A percentile compares a stretch with the other conserved stretches of the same genome.
These are phyloP conservation scores for Zymoseptoria brevis DNA, from an alignment of 2,329 filamentous ascomycete genomes.

Conservation along the genomic window DNA sequence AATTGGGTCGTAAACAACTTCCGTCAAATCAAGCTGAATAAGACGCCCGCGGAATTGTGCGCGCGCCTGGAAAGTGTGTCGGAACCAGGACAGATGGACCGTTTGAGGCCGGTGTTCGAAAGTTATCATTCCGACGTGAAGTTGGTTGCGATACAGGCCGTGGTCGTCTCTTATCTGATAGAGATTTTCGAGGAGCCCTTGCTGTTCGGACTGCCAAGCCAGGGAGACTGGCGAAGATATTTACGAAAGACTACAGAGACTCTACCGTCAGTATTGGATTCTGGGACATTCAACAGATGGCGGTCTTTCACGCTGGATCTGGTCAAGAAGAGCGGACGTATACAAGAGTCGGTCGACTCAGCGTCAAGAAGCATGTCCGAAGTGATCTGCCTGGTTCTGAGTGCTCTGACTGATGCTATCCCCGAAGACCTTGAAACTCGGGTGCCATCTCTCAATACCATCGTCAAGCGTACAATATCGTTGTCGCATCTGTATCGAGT, in stretches of 20 bases:
- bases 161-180: conserved; percentile 53
- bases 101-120: conserved; percentile 39
- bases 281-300: conserved; percentile 56
- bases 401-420: conserved; percentile 18
- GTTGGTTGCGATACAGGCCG: conserved; percentile 55
- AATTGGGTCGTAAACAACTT: conserved; percentile 69
- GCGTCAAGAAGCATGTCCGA: conserved; percentile 19
- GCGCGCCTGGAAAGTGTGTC: conserved; percentile 16
- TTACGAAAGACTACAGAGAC: conserved; percentile 18
- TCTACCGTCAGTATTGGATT: conserved; percentile 17
- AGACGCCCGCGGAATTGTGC: conserved; percentile 17
- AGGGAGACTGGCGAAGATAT: conserved; percentile 30
- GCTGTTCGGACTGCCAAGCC: conserved; percentile 53
- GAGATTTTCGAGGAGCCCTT: conserved; percentile 54
- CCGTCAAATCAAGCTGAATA: conserved; percentile 49
- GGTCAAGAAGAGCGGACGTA: conserved; percentile 43
- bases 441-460: conserved; percentile 17
- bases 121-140: conserved; percentile 48
- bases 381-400: conserved; percentile 21
- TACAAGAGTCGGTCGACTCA: conserved; percentile 16
- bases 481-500: conserved; percentile 26
- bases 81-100: conserved; percentile 15
- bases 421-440: conserved; percentile 14
- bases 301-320: conserved; percentile 56
- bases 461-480: conserved; percentile 23